phyloP scores from a whole-genome alignment of 2,329 filamentous ascomycete species.

The Emmonsiellopsis sp. region DNA sequence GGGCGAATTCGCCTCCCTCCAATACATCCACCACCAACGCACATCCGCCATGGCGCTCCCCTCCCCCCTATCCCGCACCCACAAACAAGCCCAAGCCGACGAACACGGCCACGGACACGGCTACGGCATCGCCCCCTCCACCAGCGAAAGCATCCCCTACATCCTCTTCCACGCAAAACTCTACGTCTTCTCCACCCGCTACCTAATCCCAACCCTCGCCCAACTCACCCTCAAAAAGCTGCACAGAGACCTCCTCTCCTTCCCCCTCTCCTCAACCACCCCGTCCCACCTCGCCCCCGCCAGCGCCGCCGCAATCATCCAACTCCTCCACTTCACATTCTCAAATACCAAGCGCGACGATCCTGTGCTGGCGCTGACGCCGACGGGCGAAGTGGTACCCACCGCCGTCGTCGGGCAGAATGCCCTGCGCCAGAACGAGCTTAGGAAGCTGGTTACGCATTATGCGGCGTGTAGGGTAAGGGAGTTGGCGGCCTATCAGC shows the following conservation, averaged over 20 bases:
- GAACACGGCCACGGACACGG: not conserved
- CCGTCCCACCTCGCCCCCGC: conserved; percentile 4
- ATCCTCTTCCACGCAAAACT: conserved; percentile 36
- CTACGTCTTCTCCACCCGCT: conserved; percentile 35
- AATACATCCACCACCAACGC: conserved; percentile 23
- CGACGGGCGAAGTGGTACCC: too few relatives aligned
- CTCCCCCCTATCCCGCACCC: conserved; percentile 6
- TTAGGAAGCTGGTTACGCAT: conserved; percentile 31
- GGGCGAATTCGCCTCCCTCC: conserved; percentile 29
- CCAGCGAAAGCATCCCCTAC: conserved; percentile 21
- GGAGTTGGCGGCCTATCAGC: conserved; percentile 26
- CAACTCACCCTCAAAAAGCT: conserved; percentile 33
- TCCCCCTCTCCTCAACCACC: conserved; percentile 16
- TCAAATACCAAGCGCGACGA: conserved; percentile 31
- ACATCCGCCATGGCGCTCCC: conserved; percentile 5
- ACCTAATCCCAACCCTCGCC: conserved; percentile 31
- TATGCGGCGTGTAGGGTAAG: conserved; percentile 33
- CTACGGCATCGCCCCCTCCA: conserved; percentile 7
- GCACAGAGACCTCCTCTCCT: conserved; percentile 26
- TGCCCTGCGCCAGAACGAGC: conserved; percentile 30
- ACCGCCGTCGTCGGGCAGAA: too few relatives aligned
- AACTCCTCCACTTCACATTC: conserved; percentile 32
- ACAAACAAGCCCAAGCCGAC: too few relatives aligned
- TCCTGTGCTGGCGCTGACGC: conserved; percentile 24
- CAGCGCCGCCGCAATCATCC: conserved; percentile 27